Conservation (phyloP, 2,329 filamentous ascomycete species). For the Chaetomiaceae sp. region DNA sequence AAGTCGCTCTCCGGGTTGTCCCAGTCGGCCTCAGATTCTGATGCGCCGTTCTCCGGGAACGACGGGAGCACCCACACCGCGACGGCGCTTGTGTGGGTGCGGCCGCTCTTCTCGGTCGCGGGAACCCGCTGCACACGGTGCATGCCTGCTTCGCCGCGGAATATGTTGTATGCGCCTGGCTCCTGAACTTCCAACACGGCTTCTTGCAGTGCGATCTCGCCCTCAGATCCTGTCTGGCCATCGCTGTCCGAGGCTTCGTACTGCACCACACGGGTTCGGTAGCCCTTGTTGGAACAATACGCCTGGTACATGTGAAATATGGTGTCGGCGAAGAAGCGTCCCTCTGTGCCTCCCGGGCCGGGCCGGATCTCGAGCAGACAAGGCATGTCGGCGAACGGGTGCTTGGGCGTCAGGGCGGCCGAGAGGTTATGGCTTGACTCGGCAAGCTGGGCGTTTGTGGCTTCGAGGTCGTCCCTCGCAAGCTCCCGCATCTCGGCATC, state of each 20-base stretch:
- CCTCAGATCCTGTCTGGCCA: conserved; percentile 49
- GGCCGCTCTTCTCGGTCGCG: conserved; percentile 82
- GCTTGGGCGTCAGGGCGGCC: conserved; percentile 73
- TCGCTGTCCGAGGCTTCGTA: conserved; percentile 67
- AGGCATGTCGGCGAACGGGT: conserved; percentile 84
- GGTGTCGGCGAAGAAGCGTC: conserved; percentile 82
- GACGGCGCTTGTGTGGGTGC: conserved; percentile 89
- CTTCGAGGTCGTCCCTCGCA: conserved; percentile 74
- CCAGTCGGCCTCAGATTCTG: conserved; percentile 52
- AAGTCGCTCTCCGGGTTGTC: conserved; percentile 88
- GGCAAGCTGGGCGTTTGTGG: conserved; percentile 59
- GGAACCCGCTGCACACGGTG: conserved; percentile 94
- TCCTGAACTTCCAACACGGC: conserved; percentile 80
- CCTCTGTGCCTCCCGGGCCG: conserved; percentile 87
- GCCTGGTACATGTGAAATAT: conserved; percentile 84
- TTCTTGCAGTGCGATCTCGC: conserved; percentile 72
- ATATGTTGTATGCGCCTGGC: conserved; percentile 70
- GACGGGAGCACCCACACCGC: conserved; percentile 89
- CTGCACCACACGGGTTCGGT: conserved; percentile 67
- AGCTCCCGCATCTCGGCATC: conserved; percentile 71
- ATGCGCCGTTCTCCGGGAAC: conserved; percentile 57
- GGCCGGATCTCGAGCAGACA: conserved; percentile 90
- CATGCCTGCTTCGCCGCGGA: conserved; percentile 87
- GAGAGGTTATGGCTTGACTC: conserved; percentile 65
- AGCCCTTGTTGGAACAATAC: conserved; percentile 67